phyloP scores from a whole-genome alignment of 208 protist genomes.

The Wallacemonas sp. region DNA sequence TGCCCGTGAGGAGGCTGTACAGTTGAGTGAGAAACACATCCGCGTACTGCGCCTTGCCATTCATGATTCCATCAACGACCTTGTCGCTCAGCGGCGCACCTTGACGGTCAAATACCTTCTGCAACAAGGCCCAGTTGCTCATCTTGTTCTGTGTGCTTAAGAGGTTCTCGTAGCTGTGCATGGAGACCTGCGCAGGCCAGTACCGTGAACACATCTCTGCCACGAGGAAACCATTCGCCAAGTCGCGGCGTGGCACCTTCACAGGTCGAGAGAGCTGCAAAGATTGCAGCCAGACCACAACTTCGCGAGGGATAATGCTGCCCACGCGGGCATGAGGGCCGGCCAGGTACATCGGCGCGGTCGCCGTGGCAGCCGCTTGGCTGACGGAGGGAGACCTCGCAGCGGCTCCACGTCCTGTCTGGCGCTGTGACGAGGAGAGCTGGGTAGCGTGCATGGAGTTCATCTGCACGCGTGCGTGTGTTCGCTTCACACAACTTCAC shows the following conservation, averaged over 20 bases:
- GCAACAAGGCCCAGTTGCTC: constrained; percentile 89
- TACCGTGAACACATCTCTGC: constrained; percentile 94
- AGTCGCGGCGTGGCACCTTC: constrained; percentile 86
- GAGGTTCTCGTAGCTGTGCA: constrained; percentile 93
- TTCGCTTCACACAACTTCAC: no score
- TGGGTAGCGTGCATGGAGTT: no score
- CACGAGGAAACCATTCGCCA: constrained; percentile 91
- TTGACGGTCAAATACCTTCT: constrained; percentile 64
- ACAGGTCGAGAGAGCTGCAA: constrained; percentile 78
- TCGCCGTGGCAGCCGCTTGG: neutral
- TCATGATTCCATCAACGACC: constrained; percentile 84
- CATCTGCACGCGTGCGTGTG: no score
- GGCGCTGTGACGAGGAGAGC: no score
- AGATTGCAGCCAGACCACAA: constrained; percentile 91
- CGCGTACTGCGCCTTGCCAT: constrained; percentile 59
- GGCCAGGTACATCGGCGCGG: neutral
- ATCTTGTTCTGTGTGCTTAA: constrained; percentile 61
- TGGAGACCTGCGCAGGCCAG: constrained; percentile 71
- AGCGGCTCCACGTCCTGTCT: no score
- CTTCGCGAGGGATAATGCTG: constrained; percentile 71
- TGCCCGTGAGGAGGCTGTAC: constrained; percentile 80
- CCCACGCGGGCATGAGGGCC: constrained; percentile 19
- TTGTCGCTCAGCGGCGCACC: constrained; percentile 60
- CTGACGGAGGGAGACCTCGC: neutral
- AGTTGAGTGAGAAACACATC: constrained; percentile 73